A percentile compares a stretch with the other conserved stretches of the same genome.
phyloP scores from a whole-genome alignment of 1,139 yeast species.

The Yamadazyma dendronema region DNA sequence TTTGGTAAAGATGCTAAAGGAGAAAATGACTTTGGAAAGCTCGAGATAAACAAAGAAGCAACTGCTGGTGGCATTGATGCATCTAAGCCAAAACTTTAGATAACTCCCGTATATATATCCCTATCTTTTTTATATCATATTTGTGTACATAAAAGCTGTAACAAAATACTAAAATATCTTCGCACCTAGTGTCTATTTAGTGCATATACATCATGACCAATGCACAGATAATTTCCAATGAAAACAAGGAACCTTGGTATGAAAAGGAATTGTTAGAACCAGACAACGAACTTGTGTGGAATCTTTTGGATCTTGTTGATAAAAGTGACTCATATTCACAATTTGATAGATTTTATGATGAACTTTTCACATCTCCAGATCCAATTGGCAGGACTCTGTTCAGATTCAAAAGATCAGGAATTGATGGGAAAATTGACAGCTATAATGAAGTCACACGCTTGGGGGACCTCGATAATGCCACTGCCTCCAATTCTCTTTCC shows the following conservation, averaged over 20 bases:
- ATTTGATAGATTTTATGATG: slow-evolving; percentile 30
- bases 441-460: slow-evolving; percentile 60
- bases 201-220: not conserved
- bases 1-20: slow-evolving; percentile 60
- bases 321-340: slow-evolving; percentile 36
- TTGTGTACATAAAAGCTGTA: not conserved
- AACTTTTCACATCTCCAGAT: slow-evolving; percentile 50
- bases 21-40: slow-evolving; percentile 45
- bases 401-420: slow-evolving; percentile 69
- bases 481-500: slow-evolving; percentile 69
- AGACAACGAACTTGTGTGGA: slow-evolving; percentile 55
- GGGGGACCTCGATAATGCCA: slow-evolving; percentile 52
- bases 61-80: slow-evolving; percentile 54
- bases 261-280: slow-evolving; percentile 43
- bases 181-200: not conserved
- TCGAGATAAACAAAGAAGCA: slow-evolving; percentile 55
- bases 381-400: slow-evolving; percentile 55
- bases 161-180: not conserved
- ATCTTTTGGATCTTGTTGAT: slow-evolving; percentile 53
- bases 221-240: no score
- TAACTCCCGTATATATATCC: not conserved
- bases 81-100: slow-evolving; percentile 49
- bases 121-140: not conserved
- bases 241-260: slow-evolving; percentile 11
- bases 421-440: slow-evolving; percentile 64